Conservation (phyloP, 805 yeast genomes). For the Candida ficus region DNA sequence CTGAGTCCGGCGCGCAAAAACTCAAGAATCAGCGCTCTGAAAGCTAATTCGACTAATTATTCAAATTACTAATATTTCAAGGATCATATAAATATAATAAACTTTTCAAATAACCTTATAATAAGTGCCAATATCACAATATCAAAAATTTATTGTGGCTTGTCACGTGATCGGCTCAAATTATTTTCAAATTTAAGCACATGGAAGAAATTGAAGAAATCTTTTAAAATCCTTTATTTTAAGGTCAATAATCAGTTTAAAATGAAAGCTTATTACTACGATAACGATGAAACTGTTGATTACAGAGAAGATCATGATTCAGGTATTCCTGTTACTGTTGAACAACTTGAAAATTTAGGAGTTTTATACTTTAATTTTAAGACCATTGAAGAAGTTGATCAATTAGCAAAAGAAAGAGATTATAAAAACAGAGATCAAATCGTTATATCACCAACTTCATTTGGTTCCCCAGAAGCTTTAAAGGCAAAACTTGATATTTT, state of each 20-base stretch:
- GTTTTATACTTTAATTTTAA: constrained; percentile 57
- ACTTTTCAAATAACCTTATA: no score
- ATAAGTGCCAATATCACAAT: no score
- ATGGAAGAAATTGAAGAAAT: background rate
- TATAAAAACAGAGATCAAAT: constrained; percentile 81
- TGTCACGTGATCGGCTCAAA: background rate
- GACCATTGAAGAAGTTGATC: constrained; percentile 50
- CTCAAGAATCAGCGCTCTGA: no score
- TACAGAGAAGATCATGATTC: constrained; percentile 71
- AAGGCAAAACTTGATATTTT: constrained; percentile 62
- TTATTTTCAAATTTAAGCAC: background rate
- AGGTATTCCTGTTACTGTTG: constrained; percentile 50
- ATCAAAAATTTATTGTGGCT: background rate
- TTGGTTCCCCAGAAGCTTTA: constrained; percentile 61
- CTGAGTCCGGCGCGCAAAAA: no score
- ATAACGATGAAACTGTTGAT: constrained; percentile 48
- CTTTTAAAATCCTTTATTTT: background rate
- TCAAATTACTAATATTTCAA: no score
- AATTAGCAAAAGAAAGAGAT: constrained; percentile 59
- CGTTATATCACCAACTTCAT: constrained; percentile 50
- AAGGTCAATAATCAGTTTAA: background rate
- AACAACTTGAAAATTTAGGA: constrained; percentile 54
- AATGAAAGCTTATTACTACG: constrained; percentile 59
- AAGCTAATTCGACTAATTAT: no score
- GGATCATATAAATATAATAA: no score